Evolutionary conservation across 257 asterid species (phyloP).

Genomic region (Anisodus acutangulus): DNA sequence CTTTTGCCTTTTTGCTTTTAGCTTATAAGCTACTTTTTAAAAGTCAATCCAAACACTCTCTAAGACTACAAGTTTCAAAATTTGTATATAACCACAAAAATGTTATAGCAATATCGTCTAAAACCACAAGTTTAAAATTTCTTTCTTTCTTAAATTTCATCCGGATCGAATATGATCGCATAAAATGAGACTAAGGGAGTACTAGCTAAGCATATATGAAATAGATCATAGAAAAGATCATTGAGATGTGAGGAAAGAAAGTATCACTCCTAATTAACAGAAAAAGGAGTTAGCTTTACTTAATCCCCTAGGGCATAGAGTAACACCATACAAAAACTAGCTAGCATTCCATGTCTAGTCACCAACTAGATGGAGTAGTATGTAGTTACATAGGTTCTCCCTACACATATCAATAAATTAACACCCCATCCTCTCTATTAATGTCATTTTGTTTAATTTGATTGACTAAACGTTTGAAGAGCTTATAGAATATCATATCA

Average conservation of each 20-base stretch:
- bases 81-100: neutral
- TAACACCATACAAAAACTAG: neutral
- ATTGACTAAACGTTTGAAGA: neutral
- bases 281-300: no score
- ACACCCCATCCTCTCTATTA: neutral
- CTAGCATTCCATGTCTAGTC: neutral
- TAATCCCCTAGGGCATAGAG: neutral
- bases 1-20: no score
- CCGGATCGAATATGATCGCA: neutral
- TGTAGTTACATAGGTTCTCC: neutral
- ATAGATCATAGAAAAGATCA: no score
- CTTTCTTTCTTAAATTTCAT: no score
- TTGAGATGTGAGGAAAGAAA: neutral
- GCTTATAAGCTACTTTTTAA: no score
- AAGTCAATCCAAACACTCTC: no score
- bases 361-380: neutral
- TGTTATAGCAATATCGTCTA: neutral
- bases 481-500: neutral
- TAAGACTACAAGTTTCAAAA: no score
- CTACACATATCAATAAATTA: neutral
- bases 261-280: neutral
- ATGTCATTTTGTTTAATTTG: neutral
- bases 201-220: no score
- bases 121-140: neutral
- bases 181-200: neutral